Evolutionary conservation across 441 rosid genomes (phyloP), one percentile per base, ranked within the genome.

Genomic region (Erodium texanum): DNA sequence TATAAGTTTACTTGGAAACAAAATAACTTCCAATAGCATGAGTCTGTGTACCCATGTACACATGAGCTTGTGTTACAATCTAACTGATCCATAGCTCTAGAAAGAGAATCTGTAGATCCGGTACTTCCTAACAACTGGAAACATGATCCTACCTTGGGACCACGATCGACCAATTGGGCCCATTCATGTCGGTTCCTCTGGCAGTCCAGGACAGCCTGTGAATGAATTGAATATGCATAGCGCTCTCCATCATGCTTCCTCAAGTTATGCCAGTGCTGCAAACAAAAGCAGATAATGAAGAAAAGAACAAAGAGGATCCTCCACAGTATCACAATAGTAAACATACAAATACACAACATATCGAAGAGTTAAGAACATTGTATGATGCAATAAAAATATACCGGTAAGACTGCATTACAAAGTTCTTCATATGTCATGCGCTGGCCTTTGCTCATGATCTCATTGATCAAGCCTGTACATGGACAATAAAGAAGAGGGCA

Each of bases 181-280:
- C 99, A 95, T 76, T 92, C 98, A 66, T 87, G 95, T 75, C 98
- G 87, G 73, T 92, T 92, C 73, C 99, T 82, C 74, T 92, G 84
- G 77, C 98, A 92, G 81, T 95, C 99, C 56, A 92, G 95, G 82
- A 92, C 99, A 72, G 99, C 99, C 73, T 95, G 98, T 71, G 92
- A 89, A 81, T 85, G 99, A 81, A 92, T 92, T 43, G 97, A 85
- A 85, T 95, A 95, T 11, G 99, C 99, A 77, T 92, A 95, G 24
- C 95, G 89, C 74, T 90, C 99, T 68, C 99, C 99, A 73, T 95
- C 92, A 75, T 90, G 98, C 85, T 95, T 95, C 83, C 99, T 86
- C 83, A 95, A 79, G 84, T 86, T 88, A 64, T 86, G 88, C 99
- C 99, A 95, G 75, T 92, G 96, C 98, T 95, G 85, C 73, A 77